Conservation (phyloP, 1,284 basidiomycete species). For the Agaricales sp. region DNA sequence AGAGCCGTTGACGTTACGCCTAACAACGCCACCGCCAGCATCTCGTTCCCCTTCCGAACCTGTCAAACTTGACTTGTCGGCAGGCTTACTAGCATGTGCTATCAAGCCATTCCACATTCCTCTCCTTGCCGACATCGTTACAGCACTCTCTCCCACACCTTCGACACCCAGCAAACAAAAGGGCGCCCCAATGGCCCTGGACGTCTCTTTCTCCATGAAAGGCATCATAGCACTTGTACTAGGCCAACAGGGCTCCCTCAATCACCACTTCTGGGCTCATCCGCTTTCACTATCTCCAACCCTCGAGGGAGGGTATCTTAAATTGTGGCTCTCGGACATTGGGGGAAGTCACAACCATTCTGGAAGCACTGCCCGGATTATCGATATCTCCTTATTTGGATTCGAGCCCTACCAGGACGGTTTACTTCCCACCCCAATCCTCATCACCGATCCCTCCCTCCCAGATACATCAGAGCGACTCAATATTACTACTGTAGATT, state of each 20-base stretch:
- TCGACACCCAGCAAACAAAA: not conserved
- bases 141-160: not conserved
- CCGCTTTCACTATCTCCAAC: not conserved
- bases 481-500: constrained; percentile 47
- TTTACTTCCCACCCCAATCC: constrained; percentile 39
- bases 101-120: not conserved
- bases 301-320: not conserved
- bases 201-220: not conserved
- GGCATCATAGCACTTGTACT: not conserved
- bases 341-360: not conserved
- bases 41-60: not conserved
- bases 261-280: not conserved
- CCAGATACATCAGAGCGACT: constrained; percentile 41
- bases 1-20: not conserved
- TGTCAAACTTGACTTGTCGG: not conserved
- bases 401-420: constrained; percentile 22
- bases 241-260: not conserved
- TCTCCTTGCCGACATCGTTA: not conserved
- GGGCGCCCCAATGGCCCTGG: not conserved
- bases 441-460: constrained; percentile 54
- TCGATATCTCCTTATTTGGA: constrained; percentile 45
- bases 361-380: constrained; percentile 23
- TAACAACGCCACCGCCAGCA: not conserved
- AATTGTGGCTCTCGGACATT: not conserved
- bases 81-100: not conserved